Evolutionary conservation across 371 early-diverging fungal genomes (phyloP).

Genomic region (Phascolomyces articulosus): DNA sequence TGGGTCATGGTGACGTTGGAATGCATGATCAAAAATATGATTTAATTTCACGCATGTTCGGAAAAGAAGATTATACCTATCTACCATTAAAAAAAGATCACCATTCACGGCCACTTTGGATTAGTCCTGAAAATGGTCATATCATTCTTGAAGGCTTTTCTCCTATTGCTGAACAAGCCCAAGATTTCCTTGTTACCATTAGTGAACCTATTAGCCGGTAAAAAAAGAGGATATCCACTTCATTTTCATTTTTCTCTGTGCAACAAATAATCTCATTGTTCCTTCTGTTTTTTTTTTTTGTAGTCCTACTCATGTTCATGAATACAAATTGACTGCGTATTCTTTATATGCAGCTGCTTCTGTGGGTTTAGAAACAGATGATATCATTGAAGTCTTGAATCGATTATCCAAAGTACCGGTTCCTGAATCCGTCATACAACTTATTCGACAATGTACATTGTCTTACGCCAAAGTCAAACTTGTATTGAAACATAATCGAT

Average conservation of each 20-base stretch:
- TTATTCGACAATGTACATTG: conserved; percentile 91
- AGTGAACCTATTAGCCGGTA: conserved; percentile 97
- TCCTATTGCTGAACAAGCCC: conserved; percentile 93
- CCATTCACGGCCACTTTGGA: conserved; percentile 92
- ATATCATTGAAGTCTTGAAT: conserved; percentile 94
- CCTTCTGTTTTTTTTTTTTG: no score
- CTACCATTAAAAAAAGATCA: conserved; percentile 90
- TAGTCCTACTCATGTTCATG: conserved; percentile 96
- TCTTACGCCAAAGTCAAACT: conserved; percentile 98
- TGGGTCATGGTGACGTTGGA: conserved; percentile 21
- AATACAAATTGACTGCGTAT: conserved; percentile 98
- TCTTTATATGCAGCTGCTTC: conserved; percentile 99
- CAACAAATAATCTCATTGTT: no score
- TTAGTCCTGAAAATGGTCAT: conserved; percentile 88
- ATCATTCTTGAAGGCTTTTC: conserved; percentile 98
- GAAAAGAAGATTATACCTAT: conserved; percentile 75
- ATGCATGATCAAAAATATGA: conserved; percentile 38
- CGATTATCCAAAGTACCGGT: conserved; percentile 90
- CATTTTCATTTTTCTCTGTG: no score
- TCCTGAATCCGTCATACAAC: conserved; percentile 84
- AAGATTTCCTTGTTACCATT: conserved; percentile 98
- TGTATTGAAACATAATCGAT: conserved; percentile 94
- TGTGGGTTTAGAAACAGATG: conserved; percentile 96
- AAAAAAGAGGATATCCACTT: no score
- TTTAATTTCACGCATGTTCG: conserved; percentile 67